Evolutionary conservation across 1,284 basidiomycete species (phyloP).

Genomic region (Ustilago sp.): DNA sequence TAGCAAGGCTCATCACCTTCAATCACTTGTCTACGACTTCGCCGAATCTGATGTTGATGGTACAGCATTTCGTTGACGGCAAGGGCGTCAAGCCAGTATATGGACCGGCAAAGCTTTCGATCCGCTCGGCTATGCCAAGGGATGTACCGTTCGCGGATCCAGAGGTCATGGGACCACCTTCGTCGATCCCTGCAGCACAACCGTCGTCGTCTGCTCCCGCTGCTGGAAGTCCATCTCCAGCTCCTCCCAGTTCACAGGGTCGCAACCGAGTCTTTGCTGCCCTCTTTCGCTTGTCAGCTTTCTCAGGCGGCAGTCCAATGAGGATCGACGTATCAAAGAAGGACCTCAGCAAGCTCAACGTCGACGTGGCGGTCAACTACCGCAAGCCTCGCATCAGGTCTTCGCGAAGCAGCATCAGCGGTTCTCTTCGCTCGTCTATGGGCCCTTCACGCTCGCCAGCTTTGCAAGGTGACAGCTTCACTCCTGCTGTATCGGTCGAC

Average conservation of each 20-base stretch:
- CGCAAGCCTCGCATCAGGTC: conserved; percentile 34
- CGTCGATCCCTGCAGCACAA: conserved; percentile 1
- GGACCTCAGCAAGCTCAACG: conserved; percentile 29
- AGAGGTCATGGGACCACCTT: conserved; percentile 30
- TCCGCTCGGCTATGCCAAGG: conserved; percentile 17
- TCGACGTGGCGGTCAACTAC: conserved; percentile 34
- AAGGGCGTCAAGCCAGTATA: conserved; percentile 14
- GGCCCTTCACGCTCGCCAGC: conserved; percentile 24
- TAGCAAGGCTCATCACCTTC: conserved; percentile 21
- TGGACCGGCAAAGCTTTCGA: conserved; percentile 25
- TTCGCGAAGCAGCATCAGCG: conserved; percentile 23
- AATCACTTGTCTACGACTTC: conserved; percentile 30
- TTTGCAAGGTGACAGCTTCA: conserved; percentile 9
- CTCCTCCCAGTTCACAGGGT: conserved; percentile 12
- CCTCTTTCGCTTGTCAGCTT: conserved; percentile 31
- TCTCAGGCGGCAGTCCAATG: conserved; percentile 28
- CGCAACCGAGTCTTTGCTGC: conserved; percentile 27
- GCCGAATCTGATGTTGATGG: conserved; percentile 25
- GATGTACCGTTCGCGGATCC: conserved; percentile 26
- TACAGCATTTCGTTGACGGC: conserved; percentile 32
- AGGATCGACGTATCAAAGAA: conserved; percentile 22
- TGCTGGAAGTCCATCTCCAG: background rate
- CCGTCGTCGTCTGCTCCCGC: conserved; percentile 12
- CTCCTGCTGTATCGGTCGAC: background rate
- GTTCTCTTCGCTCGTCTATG: conserved; percentile 26